Percentiles rank a stretch among this genome's conserved stretches.
Conservation (phyloP, 768 basidiomycete species). For the Pholiota conissans region DNA sequence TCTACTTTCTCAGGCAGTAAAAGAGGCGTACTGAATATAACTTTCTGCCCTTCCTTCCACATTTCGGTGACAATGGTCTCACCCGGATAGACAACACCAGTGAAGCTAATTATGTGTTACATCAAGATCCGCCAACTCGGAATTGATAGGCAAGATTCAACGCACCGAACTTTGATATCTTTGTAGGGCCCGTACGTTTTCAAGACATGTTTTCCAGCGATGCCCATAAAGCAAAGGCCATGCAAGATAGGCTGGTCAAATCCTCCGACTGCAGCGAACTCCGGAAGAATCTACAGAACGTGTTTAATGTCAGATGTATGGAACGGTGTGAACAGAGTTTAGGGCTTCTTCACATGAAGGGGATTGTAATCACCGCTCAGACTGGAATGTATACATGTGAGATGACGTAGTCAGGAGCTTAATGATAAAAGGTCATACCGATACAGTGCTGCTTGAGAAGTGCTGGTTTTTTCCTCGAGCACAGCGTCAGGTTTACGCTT, state of each 20-base stretch:
- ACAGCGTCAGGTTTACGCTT: slow-evolving; percentile 83
- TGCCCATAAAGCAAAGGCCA: slow-evolving; percentile 90
- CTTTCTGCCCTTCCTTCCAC: slow-evolving; percentile 95
- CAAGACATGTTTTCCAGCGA: slow-evolving; percentile 89
- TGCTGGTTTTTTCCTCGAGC: slow-evolving; percentile 83
- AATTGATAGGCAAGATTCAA: not conserved
- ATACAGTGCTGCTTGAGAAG: slow-evolving; percentile 88
- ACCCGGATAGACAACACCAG: slow-evolving; percentile 91
- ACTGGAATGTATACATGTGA: slow-evolving; percentile 32
- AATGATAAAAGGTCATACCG: slow-evolving; percentile 49
- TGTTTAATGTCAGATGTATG: not conserved
- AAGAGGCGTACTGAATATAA: slow-evolving; percentile 86
- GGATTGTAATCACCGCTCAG: slow-evolving; percentile 93
- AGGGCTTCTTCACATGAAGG: slow-evolving; percentile 71
- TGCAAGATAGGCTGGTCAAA: slow-evolving; percentile 90
- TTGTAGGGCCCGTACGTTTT: slow-evolving; percentile 83
- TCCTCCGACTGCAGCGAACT: slow-evolving; percentile 93
- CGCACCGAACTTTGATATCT: slow-evolving; percentile 94
- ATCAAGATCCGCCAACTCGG: not conserved
- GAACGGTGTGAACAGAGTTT: not conserved
- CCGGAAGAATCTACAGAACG: slow-evolving; percentile 82
- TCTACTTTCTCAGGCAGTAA: not conserved
- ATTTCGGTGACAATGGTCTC: slow-evolving; percentile 95
- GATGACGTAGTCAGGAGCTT: not conserved
- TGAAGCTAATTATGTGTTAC: slow-evolving; percentile 52